A percentile compares a stretch with the other conserved stretches of the same genome.
phyloP scores from a whole-genome alignment of 73 alveolate genomes.

The Paramecium caudatum region DNA sequence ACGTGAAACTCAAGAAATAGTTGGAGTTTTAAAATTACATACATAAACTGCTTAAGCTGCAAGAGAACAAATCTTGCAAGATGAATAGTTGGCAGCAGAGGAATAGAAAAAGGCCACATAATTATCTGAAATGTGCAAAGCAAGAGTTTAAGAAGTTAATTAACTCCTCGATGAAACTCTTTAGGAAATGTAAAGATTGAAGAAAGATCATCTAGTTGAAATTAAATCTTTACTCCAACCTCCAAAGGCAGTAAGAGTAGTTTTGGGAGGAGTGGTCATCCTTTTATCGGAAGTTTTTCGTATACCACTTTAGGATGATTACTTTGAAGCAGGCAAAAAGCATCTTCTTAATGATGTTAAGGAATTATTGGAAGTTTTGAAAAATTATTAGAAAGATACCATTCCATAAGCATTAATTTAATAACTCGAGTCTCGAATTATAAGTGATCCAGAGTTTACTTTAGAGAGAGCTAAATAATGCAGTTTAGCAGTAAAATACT shows the following conservation, averaged over 20 bases:
- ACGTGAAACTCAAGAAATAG: background rate
- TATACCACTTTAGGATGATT: slow-evolving; percentile 64
- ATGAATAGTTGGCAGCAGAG: slow-evolving; percentile 58
- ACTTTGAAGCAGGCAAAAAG: slow-evolving; percentile 71
- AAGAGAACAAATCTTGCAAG: background rate
- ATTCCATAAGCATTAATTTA: slow-evolving; percentile 25
- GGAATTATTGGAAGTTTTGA: slow-evolving; percentile 62
- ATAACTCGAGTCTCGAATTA: background rate
- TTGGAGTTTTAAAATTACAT: background rate
- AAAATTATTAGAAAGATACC: slow-evolving; percentile 34
- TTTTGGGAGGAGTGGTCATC: slow-evolving; percentile 74
- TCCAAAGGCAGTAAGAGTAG: slow-evolving; percentile 68
- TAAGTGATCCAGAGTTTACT: slow-evolving; percentile 74
- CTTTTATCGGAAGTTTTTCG: slow-evolving; percentile 38
- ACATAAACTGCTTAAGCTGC: background rate
- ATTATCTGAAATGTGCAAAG: slow-evolving; percentile 55
- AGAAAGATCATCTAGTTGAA: slow-evolving; percentile 75
- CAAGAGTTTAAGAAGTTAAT: slow-evolving; percentile 64
- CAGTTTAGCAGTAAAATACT: slow-evolving; percentile 63
- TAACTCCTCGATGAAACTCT: slow-evolving; percentile 57
- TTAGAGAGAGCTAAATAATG: slow-evolving; percentile 71
- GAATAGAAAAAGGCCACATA: slow-evolving; percentile 68
- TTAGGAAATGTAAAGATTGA: slow-evolving; percentile 66
- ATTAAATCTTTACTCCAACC: slow-evolving; percentile 64
- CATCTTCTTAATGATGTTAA: slow-evolving; percentile 66